Evolutionary conservation across 2,329 filamentous ascomycete genomes (phyloP).

Genomic region (Monosporascus sp.): DNA sequence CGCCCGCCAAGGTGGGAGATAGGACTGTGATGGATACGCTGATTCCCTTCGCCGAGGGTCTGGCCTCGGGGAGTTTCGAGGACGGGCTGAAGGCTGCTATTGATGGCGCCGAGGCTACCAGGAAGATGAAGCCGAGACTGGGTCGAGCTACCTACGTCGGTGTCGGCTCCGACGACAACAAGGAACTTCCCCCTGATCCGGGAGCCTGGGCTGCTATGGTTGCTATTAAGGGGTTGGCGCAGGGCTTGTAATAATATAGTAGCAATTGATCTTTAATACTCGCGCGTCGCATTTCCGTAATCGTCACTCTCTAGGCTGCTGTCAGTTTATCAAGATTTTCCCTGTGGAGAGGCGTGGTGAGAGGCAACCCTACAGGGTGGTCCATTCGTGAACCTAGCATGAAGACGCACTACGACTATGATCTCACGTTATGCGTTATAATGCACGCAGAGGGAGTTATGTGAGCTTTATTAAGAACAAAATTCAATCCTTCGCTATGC

Average conservation of each 20-base stretch:
- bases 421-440: not conserved
- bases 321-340: too few relatives aligned
- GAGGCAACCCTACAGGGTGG: too few relatives aligned
- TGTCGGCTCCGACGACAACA: conserved; percentile 43
- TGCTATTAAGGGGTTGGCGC: conserved; percentile 36
- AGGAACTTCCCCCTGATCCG: conserved; percentile 58
- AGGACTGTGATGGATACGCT: conserved; percentile 53
- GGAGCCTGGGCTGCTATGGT: conserved; percentile 66
- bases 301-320: too few relatives aligned
- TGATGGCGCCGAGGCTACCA: conserved; percentile 56
- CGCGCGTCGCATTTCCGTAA: too few relatives aligned
- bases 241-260: conserved; percentile 11
- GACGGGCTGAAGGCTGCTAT: conserved; percentile 54
- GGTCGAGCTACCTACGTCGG: conserved; percentile 66
- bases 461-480: too few relatives aligned
- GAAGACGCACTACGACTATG: too few relatives aligned
- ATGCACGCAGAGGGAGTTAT: too few relatives aligned
- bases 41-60: conserved; percentile 45
- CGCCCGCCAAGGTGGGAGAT: conserved; percentile 49
- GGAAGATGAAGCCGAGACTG: conserved; percentile 57
- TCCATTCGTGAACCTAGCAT: too few relatives aligned
- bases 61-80: conserved; percentile 45
- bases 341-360: too few relatives aligned
- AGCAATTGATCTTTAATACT: too few relatives aligned
- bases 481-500: conserved; percentile 14